Evolutionary conservation across 371 early-diverging fungal species (phyloP).

Genomic region (Apophysomyces ossiformis): DNA sequence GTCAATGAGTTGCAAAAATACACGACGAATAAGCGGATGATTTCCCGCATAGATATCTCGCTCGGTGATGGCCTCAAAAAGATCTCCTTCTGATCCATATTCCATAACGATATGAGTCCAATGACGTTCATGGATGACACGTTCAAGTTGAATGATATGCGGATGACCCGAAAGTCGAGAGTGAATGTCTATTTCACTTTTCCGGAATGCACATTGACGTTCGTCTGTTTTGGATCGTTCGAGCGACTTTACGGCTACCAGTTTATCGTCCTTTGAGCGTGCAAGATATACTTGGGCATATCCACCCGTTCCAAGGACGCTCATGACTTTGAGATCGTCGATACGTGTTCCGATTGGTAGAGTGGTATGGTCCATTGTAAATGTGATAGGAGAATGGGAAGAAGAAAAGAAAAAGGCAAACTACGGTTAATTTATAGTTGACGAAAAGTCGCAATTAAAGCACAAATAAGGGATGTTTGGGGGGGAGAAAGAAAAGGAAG

Average conservation of each 20-base stretch:
- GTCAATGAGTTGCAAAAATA: conserved; percentile 62
- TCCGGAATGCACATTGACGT: conserved; percentile 65
- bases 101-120: conserved; percentile 79
- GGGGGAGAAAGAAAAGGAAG: background rate
- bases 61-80: conserved; percentile 70
- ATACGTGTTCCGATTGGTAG: conserved; percentile 33
- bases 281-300: conserved; percentile 73
- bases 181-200: conserved; percentile 79
- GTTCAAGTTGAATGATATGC: conserved; percentile 75
- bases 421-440: conserved; percentile 9
- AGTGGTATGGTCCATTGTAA: conserved; percentile 13
- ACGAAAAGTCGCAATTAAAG: conserved; percentile 9
- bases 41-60: conserved; percentile 55
- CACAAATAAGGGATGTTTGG: conserved; percentile 6
- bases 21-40: conserved; percentile 53
- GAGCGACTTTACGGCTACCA: conserved; percentile 73
- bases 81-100: conserved; percentile 70
- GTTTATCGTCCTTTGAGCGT: conserved; percentile 11
- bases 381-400: conserved; percentile 13
- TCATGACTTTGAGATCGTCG: conserved; percentile 39
- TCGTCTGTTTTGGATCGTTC: conserved; percentile 60
- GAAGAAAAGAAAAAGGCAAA: conserved; percentile 1
- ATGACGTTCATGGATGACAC: conserved; percentile 62
- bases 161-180: conserved; percentile 66
- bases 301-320: conserved; percentile 70